These are phyloP conservation scores for Cystobasidium slooffiae DNA, from an alignment of 1,284 basidiomycete species.

Conservation along the genomic window DNA sequence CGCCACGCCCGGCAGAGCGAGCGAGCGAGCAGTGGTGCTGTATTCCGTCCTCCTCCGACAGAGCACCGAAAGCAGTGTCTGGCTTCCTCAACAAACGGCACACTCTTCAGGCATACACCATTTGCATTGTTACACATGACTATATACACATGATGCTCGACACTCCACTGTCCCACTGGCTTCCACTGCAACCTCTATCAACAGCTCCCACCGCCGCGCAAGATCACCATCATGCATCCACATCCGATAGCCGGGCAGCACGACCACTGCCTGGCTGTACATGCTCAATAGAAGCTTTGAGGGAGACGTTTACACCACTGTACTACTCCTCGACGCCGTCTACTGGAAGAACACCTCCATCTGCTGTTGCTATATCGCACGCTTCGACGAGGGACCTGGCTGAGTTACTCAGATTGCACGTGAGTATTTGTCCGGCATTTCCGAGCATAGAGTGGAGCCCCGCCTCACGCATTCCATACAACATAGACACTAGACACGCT, in stretches of 20 bases:
- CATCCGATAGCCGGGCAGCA: not conserved
- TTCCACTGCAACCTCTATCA: conserved; percentile 34
- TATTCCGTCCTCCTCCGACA: no score
- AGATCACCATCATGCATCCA: not conserved
- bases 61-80: no score
- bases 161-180: conserved; percentile 20
- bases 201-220: not conserved
- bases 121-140: no score
- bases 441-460: not conserved
- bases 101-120: no score
- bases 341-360: not conserved
- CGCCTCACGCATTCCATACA: not conserved
- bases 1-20: no score
- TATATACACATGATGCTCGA: conserved; percentile 12
- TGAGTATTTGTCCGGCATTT: not conserved
- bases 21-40: no score
- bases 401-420: conserved; percentile 12
- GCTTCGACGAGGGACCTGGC: conserved; percentile 26
- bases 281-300: conserved; percentile 35
- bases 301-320: conserved; percentile 28
- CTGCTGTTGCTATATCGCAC: not conserved
- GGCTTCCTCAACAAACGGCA: no score
- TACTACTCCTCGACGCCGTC: not conserved
- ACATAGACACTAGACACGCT: not conserved
- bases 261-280: conserved; percentile 7